phyloP scores from a whole-genome alignment of 495 filamentous ascomycete species.

The Daldinia bambusicola region DNA sequence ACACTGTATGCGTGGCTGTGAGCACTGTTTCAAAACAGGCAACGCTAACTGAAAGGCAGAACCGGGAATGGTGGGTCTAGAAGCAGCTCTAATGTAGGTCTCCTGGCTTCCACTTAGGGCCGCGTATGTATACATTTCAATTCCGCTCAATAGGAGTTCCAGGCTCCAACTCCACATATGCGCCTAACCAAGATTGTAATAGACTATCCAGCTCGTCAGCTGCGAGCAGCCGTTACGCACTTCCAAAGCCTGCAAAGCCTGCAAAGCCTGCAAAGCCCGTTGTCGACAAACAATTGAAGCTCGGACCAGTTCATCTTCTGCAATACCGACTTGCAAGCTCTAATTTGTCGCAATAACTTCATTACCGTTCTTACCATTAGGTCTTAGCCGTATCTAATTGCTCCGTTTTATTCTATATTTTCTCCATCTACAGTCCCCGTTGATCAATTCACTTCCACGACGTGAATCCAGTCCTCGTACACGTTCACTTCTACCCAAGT shows the following conservation, averaged over 20 bases:
- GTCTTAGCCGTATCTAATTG: slow-evolving; percentile 3
- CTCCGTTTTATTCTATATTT: neutral
- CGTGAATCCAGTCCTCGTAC: neutral
- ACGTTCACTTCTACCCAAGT: neutral
- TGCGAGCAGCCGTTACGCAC: neutral
- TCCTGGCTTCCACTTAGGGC: neutral
- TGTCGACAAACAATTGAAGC: slow-evolving; percentile 1
- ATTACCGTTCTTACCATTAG: slow-evolving; percentile 17
- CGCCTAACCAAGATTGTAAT: neutral
- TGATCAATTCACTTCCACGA: neutral
- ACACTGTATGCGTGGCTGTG: slow-evolving; percentile 6
- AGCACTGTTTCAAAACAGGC: slow-evolving; percentile 2
- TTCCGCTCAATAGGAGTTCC: slow-evolving; percentile 10
- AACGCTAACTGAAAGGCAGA: slow-evolving; percentile 1
- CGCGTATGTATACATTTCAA: slow-evolving; percentile 6
- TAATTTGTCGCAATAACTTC: slow-evolving; percentile 35
- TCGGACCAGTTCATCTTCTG: slow-evolving; percentile 10
- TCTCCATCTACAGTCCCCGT: neutral
- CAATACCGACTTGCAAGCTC: slow-evolving; percentile 1
- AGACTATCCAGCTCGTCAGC: neutral
- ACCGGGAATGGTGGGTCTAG: slow-evolving; percentile 26
- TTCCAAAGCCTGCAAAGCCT: neutral
- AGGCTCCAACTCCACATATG: neutral
- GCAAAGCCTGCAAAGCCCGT: too few relatives aligned
- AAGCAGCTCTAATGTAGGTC: slow-evolving; percentile 26